Base-by-base conservation (phyloP, 192 early-diverging fungal genomes). In the Coemansia sp. region DNA sequence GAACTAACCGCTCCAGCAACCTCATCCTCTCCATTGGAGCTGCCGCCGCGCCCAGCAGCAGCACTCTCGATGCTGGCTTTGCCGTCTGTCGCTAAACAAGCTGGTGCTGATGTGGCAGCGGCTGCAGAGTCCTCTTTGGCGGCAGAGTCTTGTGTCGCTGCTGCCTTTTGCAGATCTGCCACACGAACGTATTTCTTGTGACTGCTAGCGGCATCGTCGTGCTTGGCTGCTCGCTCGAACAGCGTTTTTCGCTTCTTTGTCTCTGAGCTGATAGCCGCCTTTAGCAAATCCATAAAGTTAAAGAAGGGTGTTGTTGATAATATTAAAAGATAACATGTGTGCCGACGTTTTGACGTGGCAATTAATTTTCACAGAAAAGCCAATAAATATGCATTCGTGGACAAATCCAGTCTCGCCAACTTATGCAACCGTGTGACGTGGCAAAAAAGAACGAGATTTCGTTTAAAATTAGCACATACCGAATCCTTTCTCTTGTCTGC, bases 121-220 rank as follows among this genome's bases (percentile, higher is more conserved):
- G 37, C 19, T 53, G n/a, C 41, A n/a, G 58, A 29, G 8, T 60
- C 76, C 82, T 84, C 43, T 84, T 67, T 27, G 65, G 56, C 62
- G 26, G 60, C 67, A 4, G 67, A 57, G 68, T 91, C 89, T 64
- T 33, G 5, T 32, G 86, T 71, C 44, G 85, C 83, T 11, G 84
- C 75, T 43, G 83, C 73, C 55, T 74, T 72, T 43, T 94, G 88
- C 19, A 93, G 68, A 67, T 95, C 93, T 27, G 86, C 89, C 15
- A 91, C 83, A 62, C 88, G 87, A 22, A 94, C 65, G 76, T 95
- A 97, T 70, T 93, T 94, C 68, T 85, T 93, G 27, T 78, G 81
- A 26, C 61, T 65, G 38, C 68, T 37, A 10, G 39, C 43, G 19
- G 46, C 58, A 18, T 57, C 50, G 3, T 65, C 57, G 1, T 72